Evolutionary conservation across 768 basidiomycete species (phyloP).

Genomic region (Cystobasidium onofrii): DNA sequence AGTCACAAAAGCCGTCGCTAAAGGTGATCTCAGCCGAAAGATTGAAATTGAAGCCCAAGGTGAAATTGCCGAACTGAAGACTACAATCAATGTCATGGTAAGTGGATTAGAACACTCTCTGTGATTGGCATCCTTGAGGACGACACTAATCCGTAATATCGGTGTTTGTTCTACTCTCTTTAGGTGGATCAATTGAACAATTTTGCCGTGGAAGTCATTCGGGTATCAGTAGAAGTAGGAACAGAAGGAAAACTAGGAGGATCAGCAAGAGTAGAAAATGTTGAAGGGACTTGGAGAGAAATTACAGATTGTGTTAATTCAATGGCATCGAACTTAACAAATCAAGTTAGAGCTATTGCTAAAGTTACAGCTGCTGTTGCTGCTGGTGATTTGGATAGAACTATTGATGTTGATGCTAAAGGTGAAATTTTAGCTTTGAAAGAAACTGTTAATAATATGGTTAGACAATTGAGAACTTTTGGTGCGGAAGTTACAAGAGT

Average conservation of each 20-base stretch:
- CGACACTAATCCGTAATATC: too few species aligned
- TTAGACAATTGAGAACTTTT: constrained; percentile 48
- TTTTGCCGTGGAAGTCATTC: constrained; percentile 70
- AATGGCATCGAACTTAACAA: constrained; percentile 48
- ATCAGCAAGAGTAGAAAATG: constrained; percentile 45
- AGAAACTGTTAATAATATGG: constrained; percentile 82
- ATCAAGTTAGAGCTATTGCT: constrained; percentile 41
- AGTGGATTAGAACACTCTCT: too few species aligned
- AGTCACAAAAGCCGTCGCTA: constrained; percentile 45
- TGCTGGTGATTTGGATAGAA: constrained; percentile 79
- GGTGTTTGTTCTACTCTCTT: too few species aligned
- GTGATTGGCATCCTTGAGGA: too few species aligned
- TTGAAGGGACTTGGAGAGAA: constrained; percentile 55
- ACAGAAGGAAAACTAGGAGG: constrained; percentile 61
- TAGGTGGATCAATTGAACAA: constrained; percentile 65
- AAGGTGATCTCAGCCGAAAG: constrained; percentile 49
- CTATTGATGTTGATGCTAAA: constrained; percentile 76
- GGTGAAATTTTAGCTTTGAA: constrained; percentile 63
- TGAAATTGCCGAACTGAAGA: constrained; percentile 50
- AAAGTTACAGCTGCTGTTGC: constrained; percentile 49
- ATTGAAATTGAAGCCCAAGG: constrained; percentile 51
- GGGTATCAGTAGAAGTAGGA: constrained; percentile 55
- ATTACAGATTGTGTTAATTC: constrained; percentile 45
- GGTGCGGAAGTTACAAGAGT: constrained; percentile 50
- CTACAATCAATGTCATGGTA: constrained; percentile 52